Percentiles rank a stretch among this genome's conserved stretches.
Conservation (phyloP, 768 basidiomycete species). For the Daedaleopsis sinensis region DNA sequence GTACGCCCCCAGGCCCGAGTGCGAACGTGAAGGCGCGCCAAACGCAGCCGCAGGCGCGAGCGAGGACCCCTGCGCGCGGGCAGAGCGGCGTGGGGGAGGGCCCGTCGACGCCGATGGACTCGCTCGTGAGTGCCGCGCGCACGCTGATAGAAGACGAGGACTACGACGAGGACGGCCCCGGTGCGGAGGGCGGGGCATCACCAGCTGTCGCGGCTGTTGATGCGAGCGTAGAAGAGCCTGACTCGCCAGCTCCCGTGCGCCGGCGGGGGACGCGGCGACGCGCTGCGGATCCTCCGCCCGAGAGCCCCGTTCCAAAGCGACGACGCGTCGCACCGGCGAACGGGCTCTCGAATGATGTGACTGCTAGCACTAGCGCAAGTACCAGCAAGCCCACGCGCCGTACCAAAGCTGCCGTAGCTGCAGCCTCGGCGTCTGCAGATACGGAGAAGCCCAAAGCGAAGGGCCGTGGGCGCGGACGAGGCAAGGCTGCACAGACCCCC, state of each 20-base stretch:
- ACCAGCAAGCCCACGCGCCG: background rate
- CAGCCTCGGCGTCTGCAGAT: background rate
- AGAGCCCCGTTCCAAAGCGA: constrained; percentile 44
- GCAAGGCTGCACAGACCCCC: background rate
- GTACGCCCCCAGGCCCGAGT: background rate
- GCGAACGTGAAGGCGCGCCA: background rate
- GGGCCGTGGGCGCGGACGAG: background rate
- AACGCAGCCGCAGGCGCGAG: background rate
- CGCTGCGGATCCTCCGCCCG: background rate
- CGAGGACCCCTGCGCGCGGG: constrained; percentile 13
- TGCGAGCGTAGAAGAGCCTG: constrained; percentile 28
- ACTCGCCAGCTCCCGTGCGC: background rate
- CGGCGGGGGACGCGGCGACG: background rate
- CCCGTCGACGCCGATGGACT: constrained; percentile 51
- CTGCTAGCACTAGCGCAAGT: background rate
- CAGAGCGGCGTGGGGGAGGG: constrained; percentile 22
- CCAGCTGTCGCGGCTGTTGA: background rate
- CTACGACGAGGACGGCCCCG: constrained; percentile 29
- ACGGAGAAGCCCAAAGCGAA: background rate
- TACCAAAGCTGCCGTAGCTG: background rate
- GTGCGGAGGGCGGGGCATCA: no score
- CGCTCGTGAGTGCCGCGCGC: constrained; percentile 61
- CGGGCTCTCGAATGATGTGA: no score
- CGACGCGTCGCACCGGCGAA: constrained; percentile 26
- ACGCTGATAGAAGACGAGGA: constrained; percentile 51